Conservation (phyloP, 1,139 yeast genomes). For the Petasospora fabianii region DNA sequence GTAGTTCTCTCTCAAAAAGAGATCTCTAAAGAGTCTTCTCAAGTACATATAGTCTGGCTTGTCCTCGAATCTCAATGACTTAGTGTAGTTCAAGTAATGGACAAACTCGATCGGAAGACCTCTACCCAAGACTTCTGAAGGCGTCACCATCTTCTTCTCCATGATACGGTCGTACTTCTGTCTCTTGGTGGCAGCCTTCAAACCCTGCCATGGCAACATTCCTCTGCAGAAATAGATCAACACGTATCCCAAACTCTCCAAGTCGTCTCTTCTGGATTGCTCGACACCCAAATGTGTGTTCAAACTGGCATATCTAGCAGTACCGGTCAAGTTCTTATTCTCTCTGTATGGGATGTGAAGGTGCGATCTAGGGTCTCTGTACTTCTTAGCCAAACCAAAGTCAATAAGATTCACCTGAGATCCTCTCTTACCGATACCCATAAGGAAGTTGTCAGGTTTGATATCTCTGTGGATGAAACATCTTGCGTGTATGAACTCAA, state of each 20-base stretch:
- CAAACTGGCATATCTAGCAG: constrained; percentile 94
- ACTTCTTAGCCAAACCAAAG: constrained; percentile 95
- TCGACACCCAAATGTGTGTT: constrained; percentile 97
- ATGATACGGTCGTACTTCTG: constrained; percentile 95
- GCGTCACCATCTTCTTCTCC: constrained; percentile 94
- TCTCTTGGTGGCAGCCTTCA: constrained; percentile 94
- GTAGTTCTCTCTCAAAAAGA: constrained; percentile 84
- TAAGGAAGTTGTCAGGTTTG: constrained; percentile 93
- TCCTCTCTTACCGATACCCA: constrained; percentile 96
- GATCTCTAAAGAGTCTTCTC: constrained; percentile 85
- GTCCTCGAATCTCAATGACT: constrained; percentile 90
- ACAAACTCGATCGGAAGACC: constrained; percentile 91
- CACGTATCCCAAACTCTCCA: constrained; percentile 94
- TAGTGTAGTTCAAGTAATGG: constrained; percentile 83
- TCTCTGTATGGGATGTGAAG: constrained; percentile 95
- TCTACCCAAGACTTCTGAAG: constrained; percentile 82
- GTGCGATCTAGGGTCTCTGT: constrained; percentile 92
- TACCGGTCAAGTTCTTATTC: constrained; percentile 93
- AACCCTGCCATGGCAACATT: constrained; percentile 97
- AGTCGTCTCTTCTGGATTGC: constrained; percentile 93
- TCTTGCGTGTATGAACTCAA: constrained; percentile 93
- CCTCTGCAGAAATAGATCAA: constrained; percentile 94
- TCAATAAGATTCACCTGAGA: constrained; percentile 94
- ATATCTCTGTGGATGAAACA: constrained; percentile 88
- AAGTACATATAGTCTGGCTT: constrained; percentile 92